These are phyloP conservation scores for Populus deltoides DNA, from an alignment of 345 rosid genomes.

Conservation along the genomic window DNA sequence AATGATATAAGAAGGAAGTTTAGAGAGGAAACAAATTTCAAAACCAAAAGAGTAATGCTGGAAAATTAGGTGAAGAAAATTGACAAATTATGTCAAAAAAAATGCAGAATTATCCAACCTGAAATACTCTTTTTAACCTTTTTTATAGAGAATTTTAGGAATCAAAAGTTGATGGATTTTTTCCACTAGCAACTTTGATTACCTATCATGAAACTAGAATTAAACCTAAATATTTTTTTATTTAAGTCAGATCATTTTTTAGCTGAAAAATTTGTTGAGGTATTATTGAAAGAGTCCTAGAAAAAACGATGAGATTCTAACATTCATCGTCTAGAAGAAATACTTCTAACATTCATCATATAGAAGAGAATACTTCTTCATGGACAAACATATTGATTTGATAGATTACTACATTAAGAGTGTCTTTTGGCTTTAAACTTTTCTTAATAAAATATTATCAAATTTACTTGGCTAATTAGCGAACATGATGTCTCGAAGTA, in stretches of 20 bases:
- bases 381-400: no score
- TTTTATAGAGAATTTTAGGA: background rate
- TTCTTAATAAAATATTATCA: no score
- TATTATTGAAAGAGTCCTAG: background rate
- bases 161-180: background rate
- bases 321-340: no score
- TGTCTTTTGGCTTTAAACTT: no score
- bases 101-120: background rate
- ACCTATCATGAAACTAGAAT: background rate
- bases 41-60: background rate
- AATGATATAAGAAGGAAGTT: accelerated
- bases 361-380: no score
- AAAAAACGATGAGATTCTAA: no score
- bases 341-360: no score
- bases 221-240: background rate
- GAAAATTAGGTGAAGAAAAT: background rate
- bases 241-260: background rate
- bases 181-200: background rate
- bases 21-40: background rate
- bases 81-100: background rate
- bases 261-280: background rate
- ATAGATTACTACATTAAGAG: no score
- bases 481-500: no score
- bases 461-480: no score
- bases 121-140: background rate